Percentiles rank a stretch among this genome's conserved stretches.
Conservation (phyloP, 2,329 filamentous ascomycete species). For the Paraphoma sp. region DNA sequence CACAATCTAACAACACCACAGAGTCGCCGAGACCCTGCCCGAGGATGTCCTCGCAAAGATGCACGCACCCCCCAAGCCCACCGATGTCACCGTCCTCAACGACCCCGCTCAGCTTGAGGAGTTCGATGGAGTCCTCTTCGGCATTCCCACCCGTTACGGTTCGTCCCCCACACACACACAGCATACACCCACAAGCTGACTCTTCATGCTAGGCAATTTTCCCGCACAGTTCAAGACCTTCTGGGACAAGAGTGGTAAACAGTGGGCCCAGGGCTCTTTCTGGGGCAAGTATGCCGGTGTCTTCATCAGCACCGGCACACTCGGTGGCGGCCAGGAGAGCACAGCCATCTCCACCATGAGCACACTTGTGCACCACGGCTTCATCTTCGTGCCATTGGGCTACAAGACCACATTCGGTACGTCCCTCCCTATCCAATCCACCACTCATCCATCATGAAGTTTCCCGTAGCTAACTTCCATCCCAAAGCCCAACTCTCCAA, state of each 20-base stretch:
- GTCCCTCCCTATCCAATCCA: not conserved
- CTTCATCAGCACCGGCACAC: constrained; percentile 84
- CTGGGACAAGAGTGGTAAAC: constrained; percentile 88
- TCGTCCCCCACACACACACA: no score
- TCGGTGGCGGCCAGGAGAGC: constrained; percentile 90
- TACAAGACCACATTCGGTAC: constrained; percentile 78
- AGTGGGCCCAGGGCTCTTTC: constrained; percentile 80
- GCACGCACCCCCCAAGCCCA: constrained; percentile 80
- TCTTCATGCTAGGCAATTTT: constrained; percentile 70
- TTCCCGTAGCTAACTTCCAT: not conserved
- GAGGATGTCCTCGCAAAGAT: constrained; percentile 87
- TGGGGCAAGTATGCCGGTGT: constrained; percentile 89
- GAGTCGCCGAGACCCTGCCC: constrained; percentile 84
- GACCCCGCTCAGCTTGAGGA: constrained; percentile 67
- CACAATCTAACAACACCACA: constrained; percentile 36
- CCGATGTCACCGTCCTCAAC: constrained; percentile 67
- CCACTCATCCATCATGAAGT: no score
- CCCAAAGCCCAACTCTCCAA: constrained; percentile 64
- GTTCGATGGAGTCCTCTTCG: constrained; percentile 91
- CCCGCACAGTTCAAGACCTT: constrained; percentile 93
- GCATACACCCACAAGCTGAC: no score
- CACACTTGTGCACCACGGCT: constrained; percentile 89
- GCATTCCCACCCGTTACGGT: constrained; percentile 90
- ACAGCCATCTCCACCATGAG: constrained; percentile 82
- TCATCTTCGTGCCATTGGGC: constrained; percentile 94